Conservation (phyloP, 176 grass and related monocot species). For the Rhynchospora breviuscula region DNA sequence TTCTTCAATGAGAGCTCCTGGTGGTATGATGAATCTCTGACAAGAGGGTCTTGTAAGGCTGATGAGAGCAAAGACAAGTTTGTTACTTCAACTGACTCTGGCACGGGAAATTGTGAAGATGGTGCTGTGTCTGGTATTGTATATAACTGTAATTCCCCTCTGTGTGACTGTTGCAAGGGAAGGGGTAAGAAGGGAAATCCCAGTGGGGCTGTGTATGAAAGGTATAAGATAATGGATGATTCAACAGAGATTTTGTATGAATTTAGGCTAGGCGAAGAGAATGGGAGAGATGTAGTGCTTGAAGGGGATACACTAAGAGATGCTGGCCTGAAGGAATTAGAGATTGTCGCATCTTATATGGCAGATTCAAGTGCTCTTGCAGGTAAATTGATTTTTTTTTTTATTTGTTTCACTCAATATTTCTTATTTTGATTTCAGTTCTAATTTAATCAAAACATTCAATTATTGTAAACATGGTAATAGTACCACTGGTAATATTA, state of each 20-base stretch:
- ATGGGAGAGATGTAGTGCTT: slow-evolving; percentile 27
- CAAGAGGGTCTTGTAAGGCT: slow-evolving; percentile 17
- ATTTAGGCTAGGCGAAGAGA: slow-evolving; percentile 39
- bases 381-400: slow-evolving; percentile 23
- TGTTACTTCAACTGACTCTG: slow-evolving; percentile 32
- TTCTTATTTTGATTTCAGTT: slow-evolving; percentile 6
- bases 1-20: slow-evolving; percentile 65
- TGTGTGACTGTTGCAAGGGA: slow-evolving; percentile 60
- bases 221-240: slow-evolving; percentile 91
- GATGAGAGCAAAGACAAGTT: slow-evolving; percentile 53
- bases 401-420: neutral
- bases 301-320: slow-evolving; percentile 32
- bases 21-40: slow-evolving; percentile 71
- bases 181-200: slow-evolving; percentile 40
- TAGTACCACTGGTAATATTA: neutral
- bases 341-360: slow-evolving; percentile 32
- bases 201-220: slow-evolving; percentile 59
- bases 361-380: slow-evolving; percentile 44
- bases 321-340: slow-evolving; percentile 17
- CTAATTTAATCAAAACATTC: neutral
- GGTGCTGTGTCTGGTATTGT: slow-evolving; percentile 51
- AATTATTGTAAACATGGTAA: neutral
- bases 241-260: slow-evolving; percentile 81
- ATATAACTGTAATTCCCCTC: slow-evolving; percentile 58
- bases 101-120: slow-evolving; percentile 14